Percentiles rank a stretch among this genome's conserved stretches.
Evolutionary conservation across 306 rosid genomes (phyloP).

Genomic region (Cucurbita argyrosperma): DNA sequence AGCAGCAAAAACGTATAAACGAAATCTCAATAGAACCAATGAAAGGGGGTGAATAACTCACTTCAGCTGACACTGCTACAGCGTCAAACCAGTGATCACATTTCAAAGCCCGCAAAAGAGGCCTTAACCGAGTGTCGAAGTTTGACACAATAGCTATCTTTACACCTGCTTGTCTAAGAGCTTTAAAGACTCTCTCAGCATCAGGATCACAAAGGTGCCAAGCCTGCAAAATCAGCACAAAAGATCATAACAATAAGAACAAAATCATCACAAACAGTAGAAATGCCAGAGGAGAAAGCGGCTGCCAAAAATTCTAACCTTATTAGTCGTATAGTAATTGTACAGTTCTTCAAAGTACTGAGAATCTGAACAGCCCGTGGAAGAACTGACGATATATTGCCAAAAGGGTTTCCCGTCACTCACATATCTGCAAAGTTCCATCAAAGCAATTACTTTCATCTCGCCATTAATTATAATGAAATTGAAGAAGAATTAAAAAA

Average conservation of each 20-base stretch:
- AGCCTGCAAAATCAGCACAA: slow-evolving; percentile 31
- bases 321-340: slow-evolving; percentile 66
- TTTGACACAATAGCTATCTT: slow-evolving; percentile 78
- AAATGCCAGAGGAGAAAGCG: not conserved
- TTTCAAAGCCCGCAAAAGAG: slow-evolving; percentile 56
- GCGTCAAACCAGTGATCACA: slow-evolving; percentile 97
- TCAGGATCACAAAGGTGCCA: slow-evolving; percentile 94
- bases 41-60: slow-evolving; percentile 10
- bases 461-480: not conserved
- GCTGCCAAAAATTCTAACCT: slow-evolving; percentile 30
- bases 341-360: slow-evolving; percentile 93
- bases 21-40: not conserved
- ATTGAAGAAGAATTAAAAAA: not conserved
- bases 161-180: slow-evolving; percentile 68
- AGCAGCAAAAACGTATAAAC: not conserved
- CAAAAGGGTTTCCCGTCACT: slow-evolving; percentile 92
- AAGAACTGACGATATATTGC: slow-evolving; percentile 83
- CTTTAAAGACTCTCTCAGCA: slow-evolving; percentile 55
- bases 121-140: slow-evolving; percentile 84
- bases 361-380: slow-evolving; percentile 88
- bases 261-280: not conserved
- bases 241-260: not conserved
- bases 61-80: slow-evolving; percentile 95
- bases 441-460: not conserved
- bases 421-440: slow-evolving; percentile 55